These are phyloP conservation scores for Pichia manshurica DNA, from an alignment of 805 yeast genomes.

Conservation along the genomic window DNA sequence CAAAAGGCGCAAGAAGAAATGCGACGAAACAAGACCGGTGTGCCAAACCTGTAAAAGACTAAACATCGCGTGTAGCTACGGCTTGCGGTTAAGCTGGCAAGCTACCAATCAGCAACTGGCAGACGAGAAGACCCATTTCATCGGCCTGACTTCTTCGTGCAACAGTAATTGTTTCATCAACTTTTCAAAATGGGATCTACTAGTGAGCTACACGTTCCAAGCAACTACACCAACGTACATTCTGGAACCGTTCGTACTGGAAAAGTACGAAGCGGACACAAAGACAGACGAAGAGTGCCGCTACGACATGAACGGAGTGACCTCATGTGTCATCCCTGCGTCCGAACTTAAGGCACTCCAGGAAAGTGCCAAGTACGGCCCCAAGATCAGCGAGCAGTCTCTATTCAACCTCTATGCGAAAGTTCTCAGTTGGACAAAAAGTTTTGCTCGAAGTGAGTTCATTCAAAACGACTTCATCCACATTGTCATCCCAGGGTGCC, in stretches of 20 bases:
- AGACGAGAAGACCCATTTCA: too few relatives aligned
- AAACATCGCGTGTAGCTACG: slow-evolving; percentile 18
- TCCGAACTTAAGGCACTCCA: neutral
- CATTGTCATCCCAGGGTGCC: slow-evolving; percentile 26
- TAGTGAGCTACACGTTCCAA: slow-evolving; percentile 12
- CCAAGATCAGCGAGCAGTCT: slow-evolving; percentile 11
- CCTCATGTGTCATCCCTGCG: neutral
- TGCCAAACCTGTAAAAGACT: slow-evolving; percentile 21
- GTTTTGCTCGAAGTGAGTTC: slow-evolving; percentile 19
- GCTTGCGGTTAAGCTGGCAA: slow-evolving; percentile 18
- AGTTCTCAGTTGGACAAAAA: slow-evolving; percentile 22
- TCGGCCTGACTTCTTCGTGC: too few relatives aligned
- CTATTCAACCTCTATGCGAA: slow-evolving; percentile 23
- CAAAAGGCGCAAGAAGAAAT: slow-evolving; percentile 38
- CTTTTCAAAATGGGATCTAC: slow-evolving; percentile 16
- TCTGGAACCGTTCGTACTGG: neutral
- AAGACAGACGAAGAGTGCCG: slow-evolving; percentile 5
- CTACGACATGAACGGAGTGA: neutral
- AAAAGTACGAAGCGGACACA: neutral
- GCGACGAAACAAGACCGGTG: slow-evolving; percentile 28
- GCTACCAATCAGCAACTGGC: slow-evolving; percentile 13
- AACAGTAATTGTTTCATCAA: slow-evolving; percentile 6
- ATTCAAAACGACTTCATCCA: slow-evolving; percentile 25
- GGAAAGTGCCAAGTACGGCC: neutral
- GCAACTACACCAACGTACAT: too few relatives aligned